These are phyloP conservation scores for Pichia sp. DNA, from an alignment of 1,139 yeast genomes.

Conservation along the genomic window DNA sequence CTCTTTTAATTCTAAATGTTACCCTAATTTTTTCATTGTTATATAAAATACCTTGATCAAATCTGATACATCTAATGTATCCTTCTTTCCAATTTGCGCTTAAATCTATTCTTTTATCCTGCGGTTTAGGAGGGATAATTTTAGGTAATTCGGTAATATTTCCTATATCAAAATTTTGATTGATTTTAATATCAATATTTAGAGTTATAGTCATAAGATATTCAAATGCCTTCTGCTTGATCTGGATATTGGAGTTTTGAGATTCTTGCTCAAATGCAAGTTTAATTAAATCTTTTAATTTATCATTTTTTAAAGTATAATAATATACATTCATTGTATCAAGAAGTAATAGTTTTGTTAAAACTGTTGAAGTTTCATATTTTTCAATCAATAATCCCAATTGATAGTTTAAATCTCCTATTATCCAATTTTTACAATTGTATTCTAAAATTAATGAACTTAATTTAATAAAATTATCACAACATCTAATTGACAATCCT, in stretches of 20 bases:
- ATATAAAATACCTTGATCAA: conserved; percentile 74
- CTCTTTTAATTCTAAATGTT: conserved; percentile 43
- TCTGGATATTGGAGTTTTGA: conserved; percentile 69
- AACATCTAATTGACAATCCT: conserved; percentile 7
- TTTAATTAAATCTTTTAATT: conserved; percentile 47
- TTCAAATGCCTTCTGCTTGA: conserved; percentile 84
- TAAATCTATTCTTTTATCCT: not conserved
- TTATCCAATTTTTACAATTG: conserved; percentile 4
- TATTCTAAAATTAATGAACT: conserved; percentile 4
- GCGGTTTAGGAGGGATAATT: not conserved
- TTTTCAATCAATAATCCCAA: conserved; percentile 59
- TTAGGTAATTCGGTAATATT: not conserved
- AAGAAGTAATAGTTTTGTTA: conserved; percentile 45
- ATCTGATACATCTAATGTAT: conserved; percentile 63
- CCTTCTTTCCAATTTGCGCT: conserved; percentile 71
- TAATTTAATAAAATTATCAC: conserved; percentile 13
- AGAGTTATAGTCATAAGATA: conserved; percentile 53
- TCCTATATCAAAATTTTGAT: not conserved
- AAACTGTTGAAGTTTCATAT: conserved; percentile 53
- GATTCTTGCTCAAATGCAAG: conserved; percentile 57
- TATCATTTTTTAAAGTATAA: conserved; percentile 34
- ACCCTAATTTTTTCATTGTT: conserved; percentile 72
- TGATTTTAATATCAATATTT: conserved; percentile 26
- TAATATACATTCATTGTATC: conserved; percentile 10
- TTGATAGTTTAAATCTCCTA: conserved; percentile 32